These are phyloP conservation scores for Emergomyces orientalis DNA, from an alignment of 2,329 filamentous ascomycete species.

Conservation along the genomic window DNA sequence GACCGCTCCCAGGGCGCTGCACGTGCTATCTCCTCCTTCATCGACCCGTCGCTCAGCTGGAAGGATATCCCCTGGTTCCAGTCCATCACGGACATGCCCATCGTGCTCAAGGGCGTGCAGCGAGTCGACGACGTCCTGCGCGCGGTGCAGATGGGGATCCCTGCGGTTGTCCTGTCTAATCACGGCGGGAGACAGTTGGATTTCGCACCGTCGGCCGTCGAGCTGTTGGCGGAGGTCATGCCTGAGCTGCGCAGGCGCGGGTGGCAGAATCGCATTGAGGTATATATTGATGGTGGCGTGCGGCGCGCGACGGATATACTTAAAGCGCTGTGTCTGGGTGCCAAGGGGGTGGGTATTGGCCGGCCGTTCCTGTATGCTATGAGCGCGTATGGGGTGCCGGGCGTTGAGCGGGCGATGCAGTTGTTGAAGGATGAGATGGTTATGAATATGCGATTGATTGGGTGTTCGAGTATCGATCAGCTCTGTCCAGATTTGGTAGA, in stretches of 20 bases:
- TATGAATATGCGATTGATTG: slow-evolving; percentile 97
- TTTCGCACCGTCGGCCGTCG: slow-evolving; percentile 77
- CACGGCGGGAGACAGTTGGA: slow-evolving; percentile 93
- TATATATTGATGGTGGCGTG: slow-evolving; percentile 86
- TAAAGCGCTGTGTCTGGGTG: slow-evolving; percentile 88
- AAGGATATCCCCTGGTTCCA: slow-evolving; percentile 90
- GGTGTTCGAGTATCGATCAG: slow-evolving; percentile 63
- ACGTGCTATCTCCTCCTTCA: slow-evolving; percentile 90
- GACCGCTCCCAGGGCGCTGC: slow-evolving; percentile 89
- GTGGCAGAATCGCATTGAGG: slow-evolving; percentile 67
- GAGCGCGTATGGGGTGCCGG: slow-evolving; percentile 77
- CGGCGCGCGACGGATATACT: slow-evolving; percentile 87
- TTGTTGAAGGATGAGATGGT: slow-evolving; percentile 92
- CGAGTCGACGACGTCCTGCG: slow-evolving; percentile 87
- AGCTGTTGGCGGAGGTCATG: slow-evolving; percentile 89
- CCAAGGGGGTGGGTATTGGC: slow-evolving; percentile 86
- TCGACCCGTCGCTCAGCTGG: slow-evolving; percentile 90
- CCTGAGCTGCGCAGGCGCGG: slow-evolving; percentile 67
- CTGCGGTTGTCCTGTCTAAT: slow-evolving; percentile 90
- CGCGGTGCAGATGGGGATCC: slow-evolving; percentile 70
- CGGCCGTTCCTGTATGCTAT: slow-evolving; percentile 94
- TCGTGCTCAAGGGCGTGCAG: slow-evolving; percentile 93
- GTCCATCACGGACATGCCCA: slow-evolving; percentile 84
- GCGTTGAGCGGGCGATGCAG: slow-evolving; percentile 87
- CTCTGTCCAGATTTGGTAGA: slow-evolving; percentile 76